Conservation (phyloP, 2,329 filamentous ascomycete species). For the Ramularia collo-cygni region DNA sequence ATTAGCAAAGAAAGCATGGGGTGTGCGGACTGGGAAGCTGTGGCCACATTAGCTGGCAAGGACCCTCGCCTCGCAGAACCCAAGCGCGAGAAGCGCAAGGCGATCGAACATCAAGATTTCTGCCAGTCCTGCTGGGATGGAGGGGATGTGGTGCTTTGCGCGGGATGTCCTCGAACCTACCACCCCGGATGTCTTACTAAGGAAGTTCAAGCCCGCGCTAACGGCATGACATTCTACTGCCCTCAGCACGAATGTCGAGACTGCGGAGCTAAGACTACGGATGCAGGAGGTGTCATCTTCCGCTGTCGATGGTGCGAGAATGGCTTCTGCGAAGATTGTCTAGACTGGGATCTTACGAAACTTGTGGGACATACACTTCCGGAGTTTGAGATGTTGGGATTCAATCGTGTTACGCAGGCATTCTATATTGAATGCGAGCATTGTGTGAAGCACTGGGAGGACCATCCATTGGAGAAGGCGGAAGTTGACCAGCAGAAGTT, state of each 20-base stretch:
- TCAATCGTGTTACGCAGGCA: slow-evolving; percentile 35
- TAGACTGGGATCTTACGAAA: slow-evolving; percentile 46
- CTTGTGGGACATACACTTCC: slow-evolving; percentile 47
- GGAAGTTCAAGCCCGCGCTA: slow-evolving; percentile 37
- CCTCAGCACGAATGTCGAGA: slow-evolving; percentile 50
- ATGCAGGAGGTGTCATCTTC: slow-evolving; percentile 45
- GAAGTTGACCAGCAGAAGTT: slow-evolving; percentile 10
- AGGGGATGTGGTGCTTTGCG: slow-evolving; percentile 44
- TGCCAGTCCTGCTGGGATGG: slow-evolving; percentile 48
- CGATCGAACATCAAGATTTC: slow-evolving; percentile 44
- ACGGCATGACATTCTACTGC: slow-evolving; percentile 44
- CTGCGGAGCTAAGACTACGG: slow-evolving; percentile 46
- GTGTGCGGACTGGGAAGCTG: slow-evolving; percentile 50
- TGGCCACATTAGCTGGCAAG: slow-evolving; percentile 51
- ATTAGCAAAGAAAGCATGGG: slow-evolving; percentile 51
- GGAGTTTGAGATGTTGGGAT: slow-evolving; percentile 48
- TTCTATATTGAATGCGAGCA: slow-evolving; percentile 48
- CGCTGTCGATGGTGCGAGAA: slow-evolving; percentile 50
- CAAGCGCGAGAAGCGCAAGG: slow-evolving; percentile 42
- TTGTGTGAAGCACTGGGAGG: slow-evolving; percentile 36
- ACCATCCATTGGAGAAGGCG: slow-evolving; percentile 18
- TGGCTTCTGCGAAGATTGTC: slow-evolving; percentile 54
- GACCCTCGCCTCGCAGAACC: slow-evolving; percentile 46
- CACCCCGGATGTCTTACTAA: slow-evolving; percentile 45
- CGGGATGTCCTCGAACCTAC: slow-evolving; percentile 49